Evolutionary conservation across 2,329 filamentous ascomycete genomes (phyloP).

Genomic region (Xylaria sp.): DNA sequence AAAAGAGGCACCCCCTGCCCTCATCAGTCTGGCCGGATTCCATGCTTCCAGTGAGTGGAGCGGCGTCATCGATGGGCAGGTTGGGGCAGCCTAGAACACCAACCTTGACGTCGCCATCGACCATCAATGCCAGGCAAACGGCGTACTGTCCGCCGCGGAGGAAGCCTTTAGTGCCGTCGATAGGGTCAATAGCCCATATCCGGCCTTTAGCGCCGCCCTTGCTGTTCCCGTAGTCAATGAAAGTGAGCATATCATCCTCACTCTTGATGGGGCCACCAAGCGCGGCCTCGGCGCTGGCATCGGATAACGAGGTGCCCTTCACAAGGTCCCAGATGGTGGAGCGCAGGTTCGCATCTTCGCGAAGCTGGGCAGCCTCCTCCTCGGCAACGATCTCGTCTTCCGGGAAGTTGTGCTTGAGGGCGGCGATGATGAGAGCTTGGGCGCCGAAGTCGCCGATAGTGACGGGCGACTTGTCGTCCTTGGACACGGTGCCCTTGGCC

Average conservation of each 20-base stretch:
- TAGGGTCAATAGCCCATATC: conserved; percentile 97
- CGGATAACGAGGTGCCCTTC: conserved; percentile 74
- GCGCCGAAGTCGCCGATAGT: conserved; percentile 98
- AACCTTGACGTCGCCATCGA: conserved; percentile 92
- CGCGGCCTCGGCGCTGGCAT: conserved; percentile 71
- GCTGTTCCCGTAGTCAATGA: conserved; percentile 76
- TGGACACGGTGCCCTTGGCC: conserved; percentile 92
- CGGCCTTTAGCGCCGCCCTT: conserved; percentile 78
- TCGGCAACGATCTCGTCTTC: conserved; percentile 92
- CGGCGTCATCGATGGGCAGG: conserved; percentile 85
- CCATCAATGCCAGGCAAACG: conserved; percentile 90
- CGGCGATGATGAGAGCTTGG: conserved; percentile 93
- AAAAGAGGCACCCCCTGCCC: conserved; percentile 88
- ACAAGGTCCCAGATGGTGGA: conserved; percentile 88
- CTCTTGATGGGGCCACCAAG: conserved; percentile 76
- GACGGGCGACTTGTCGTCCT: conserved; percentile 95
- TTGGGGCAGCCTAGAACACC: conserved; percentile 97
- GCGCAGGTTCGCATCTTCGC: conserved; percentile 75
- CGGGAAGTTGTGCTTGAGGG: conserved; percentile 90
- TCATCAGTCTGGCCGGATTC: conserved; percentile 79
- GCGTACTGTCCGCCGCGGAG: conserved; percentile 96
- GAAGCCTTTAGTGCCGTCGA: conserved; percentile 98
- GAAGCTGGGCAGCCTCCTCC: conserved; percentile 87
- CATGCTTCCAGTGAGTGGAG: conserved; percentile 75
- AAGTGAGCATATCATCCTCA: conserved; percentile 73